Evolutionary conservation across 2,329 filamentous ascomycete genomes (phyloP), one percentile per base, ranked within the genome.

Genomic region (Fusarium pseudocircinatum): DNA sequence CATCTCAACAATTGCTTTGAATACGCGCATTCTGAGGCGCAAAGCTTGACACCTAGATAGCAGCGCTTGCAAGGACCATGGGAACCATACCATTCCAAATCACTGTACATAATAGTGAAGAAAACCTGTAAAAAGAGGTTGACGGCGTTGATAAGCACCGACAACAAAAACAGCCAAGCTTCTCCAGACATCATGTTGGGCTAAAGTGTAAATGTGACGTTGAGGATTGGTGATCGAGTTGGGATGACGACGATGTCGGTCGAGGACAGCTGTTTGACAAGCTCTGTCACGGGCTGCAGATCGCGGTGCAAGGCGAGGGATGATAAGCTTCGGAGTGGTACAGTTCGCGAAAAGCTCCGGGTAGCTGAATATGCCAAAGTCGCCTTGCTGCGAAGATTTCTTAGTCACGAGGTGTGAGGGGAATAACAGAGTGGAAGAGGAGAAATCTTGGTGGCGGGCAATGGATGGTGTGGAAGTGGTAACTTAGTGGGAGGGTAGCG

Each of bases 31-130:
- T 67, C 61, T 34, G 39, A 32, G 49, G 70, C 63, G 73, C 72
- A 71, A 62, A 68, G 56, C 61, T 65, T 68, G 64, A 69, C 64
- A 57, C 52, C 46, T 46, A 63, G 30, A 61, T 42, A 56, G 62
- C 46, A 72, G 60, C 61, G 67, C 22, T 46, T 36, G 26, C 26
- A 39, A 34, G 46, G 60, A 50, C 53, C 44, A 60, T 59, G 56
- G 88, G 28, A 52, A 30, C 40, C 94, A 81, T 87, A 97, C 95
- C 96, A 99, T 93, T 99, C 96, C 80, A 99, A 86, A 89, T 99
- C 96, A 85, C 94, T 97, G 87, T 98, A 99, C 97, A 99, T 99
- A 82, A 99, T 99, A 67, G 96, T 99, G 88, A 99, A 99, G 90
- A 99, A 99, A 79, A 99, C 96, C 87, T 99, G 97, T 66, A 99